These are phyloP conservation scores for Beauveria medogensis DNA, from an alignment of 2,329 filamentous ascomycete genomes.

Conservation along the genomic window DNA sequence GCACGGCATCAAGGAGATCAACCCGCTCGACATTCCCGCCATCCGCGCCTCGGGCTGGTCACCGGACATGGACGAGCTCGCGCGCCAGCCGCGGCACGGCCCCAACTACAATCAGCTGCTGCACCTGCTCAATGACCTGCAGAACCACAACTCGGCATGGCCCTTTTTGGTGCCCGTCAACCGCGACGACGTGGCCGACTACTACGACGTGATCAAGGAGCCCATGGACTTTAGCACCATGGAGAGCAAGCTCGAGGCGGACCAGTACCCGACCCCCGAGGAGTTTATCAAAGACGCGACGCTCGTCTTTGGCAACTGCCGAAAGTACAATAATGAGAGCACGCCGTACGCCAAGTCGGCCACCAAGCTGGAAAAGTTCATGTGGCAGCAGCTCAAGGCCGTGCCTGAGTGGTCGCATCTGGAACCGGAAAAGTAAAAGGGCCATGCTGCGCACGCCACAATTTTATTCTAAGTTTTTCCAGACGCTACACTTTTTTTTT, in stretches of 20 bases:
- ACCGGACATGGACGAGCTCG: constrained; percentile 93
- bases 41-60: constrained; percentile 94
- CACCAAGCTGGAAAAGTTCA: constrained; percentile 85
- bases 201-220: constrained; percentile 96
- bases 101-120: constrained; percentile 94
- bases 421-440: constrained; percentile 37
- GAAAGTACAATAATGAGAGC: constrained; percentile 91
- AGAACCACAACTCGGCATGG: constrained; percentile 90
- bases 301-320: constrained; percentile 89
- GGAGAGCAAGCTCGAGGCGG: constrained; percentile 90
- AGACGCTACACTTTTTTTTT: too few relatives aligned
- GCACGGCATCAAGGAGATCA: constrained; percentile 64
- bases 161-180: constrained; percentile 92
- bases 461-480: too few relatives aligned
- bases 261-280: constrained; percentile 83
- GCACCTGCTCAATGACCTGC: constrained; percentile 86
- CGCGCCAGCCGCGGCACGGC: constrained; percentile 87
- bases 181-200: constrained; percentile 93
- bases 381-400: constrained; percentile 88
- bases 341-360: constrained; percentile 94
- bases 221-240: constrained; percentile 96
- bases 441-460: background rate
- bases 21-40: constrained; percentile 77
- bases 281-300: constrained; percentile 86
- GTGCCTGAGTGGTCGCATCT: constrained; percentile 84